Conservation (phyloP, 2,329 filamentous ascomycete species). For the Calycina herbarum region DNA sequence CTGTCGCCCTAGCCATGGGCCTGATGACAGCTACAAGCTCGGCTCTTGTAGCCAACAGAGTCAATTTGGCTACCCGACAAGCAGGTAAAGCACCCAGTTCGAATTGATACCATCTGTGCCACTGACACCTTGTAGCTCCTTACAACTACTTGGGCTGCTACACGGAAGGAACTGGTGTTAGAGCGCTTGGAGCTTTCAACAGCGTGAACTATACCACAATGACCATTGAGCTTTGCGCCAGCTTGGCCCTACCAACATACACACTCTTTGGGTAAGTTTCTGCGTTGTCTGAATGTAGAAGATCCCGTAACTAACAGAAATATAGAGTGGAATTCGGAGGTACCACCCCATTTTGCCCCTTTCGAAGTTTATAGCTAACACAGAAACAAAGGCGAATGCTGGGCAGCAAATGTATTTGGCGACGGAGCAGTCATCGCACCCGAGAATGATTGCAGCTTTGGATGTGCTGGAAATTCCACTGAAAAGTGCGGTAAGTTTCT, state of each 20-base stretch:
- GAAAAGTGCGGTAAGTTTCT: slow-evolving; percentile 33
- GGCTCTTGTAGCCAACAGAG: slow-evolving; percentile 7
- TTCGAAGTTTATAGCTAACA: not conserved
- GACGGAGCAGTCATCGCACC: slow-evolving; percentile 19
- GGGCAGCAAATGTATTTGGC: slow-evolving; percentile 29
- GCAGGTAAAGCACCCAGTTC: not conserved
- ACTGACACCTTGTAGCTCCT: not conserved
- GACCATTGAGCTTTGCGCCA: slow-evolving; percentile 16
- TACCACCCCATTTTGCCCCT: no score
- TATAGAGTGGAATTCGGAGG: slow-evolving; percentile 1
- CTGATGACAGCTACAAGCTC: slow-evolving; percentile 9
- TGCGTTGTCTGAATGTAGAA: not conserved
- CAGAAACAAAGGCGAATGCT: slow-evolving; percentile 28
- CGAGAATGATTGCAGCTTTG: slow-evolving; percentile 25
- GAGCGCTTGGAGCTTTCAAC: slow-evolving; percentile 14
- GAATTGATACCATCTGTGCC: not conserved
- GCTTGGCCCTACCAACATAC: slow-evolving; percentile 19
- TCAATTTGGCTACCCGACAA: slow-evolving; percentile 11
- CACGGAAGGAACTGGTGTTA: slow-evolving; percentile 16
- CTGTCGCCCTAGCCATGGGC: slow-evolving; percentile 8
- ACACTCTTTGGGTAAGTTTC: slow-evolving; percentile 29
- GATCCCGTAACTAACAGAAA: not conserved
- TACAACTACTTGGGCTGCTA: slow-evolving; percentile 19
- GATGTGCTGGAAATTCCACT: slow-evolving; percentile 29
- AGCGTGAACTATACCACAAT: slow-evolving; percentile 14